These are phyloP conservation scores for Russula ochroleuca DNA, from an alignment of 768 basidiomycete species.

Conservation along the genomic window DNA sequence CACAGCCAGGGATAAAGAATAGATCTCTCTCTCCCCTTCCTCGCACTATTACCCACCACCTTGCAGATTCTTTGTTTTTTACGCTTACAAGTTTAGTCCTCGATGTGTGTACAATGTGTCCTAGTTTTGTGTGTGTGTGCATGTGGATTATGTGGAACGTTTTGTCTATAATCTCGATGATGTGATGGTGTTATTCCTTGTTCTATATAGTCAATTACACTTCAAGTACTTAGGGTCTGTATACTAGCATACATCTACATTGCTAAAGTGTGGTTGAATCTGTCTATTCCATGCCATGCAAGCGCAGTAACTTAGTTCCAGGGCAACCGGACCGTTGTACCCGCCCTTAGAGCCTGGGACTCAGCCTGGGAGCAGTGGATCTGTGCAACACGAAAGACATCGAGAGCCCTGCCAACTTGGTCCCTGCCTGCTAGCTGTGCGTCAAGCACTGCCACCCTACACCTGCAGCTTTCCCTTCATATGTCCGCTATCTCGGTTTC, in stretches of 20 bases:
- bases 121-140: neutral
- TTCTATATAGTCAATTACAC: neutral
- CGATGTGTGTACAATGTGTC: neutral
- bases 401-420: no score
- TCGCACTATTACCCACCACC: neutral
- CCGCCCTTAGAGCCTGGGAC: no score
- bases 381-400: no score
- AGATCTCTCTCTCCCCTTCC: neutral
- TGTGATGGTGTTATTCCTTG: neutral
- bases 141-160: neutral
- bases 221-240: neutral
- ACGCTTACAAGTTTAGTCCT: neutral
- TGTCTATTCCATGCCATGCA: no score
- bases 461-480: no score
- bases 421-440: no score
- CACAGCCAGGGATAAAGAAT: neutral
- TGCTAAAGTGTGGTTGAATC: neutral
- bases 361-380: no score
- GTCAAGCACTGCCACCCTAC: no score
- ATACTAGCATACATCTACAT: neutral
- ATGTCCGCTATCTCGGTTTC: no score
- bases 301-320: no score
- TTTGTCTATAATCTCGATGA: neutral
- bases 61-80: neutral
- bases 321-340: no score